Conservation (phyloP, 2,329 filamentous ascomycete genomes). For the Colletotrichum trifolii region DNA sequence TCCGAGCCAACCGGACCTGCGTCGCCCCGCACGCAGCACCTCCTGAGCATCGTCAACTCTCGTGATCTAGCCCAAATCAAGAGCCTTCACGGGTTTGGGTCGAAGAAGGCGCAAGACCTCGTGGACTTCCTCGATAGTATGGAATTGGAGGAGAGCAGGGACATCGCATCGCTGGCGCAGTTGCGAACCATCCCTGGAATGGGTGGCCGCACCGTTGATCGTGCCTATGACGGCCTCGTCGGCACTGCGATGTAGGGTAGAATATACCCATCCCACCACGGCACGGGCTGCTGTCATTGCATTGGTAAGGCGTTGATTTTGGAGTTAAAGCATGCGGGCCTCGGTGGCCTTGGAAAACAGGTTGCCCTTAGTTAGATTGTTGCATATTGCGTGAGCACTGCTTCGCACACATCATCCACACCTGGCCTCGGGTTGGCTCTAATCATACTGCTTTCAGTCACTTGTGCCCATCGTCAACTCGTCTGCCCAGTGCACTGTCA, state of each 20-base stretch:
- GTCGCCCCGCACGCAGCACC: conserved; percentile 68
- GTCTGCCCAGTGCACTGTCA: too few relatives aligned
- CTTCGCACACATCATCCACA: conserved; percentile 6
- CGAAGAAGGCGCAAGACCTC: conserved; percentile 75
- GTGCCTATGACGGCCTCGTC: conserved; percentile 63
- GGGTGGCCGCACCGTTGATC: conserved; percentile 66
- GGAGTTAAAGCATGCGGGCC: conserved; percentile 31
- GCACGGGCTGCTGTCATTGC: conserved; percentile 22
- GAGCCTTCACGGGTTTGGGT: conserved; percentile 75
- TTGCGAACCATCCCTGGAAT: conserved; percentile 66
- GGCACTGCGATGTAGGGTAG: conserved; percentile 21
- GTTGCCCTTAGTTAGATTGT: conserved; percentile 12
- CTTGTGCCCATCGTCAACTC: not conserved
- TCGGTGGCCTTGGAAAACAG: conserved; percentile 16
- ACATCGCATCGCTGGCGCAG: conserved; percentile 61
- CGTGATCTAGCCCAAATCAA: conserved; percentile 74
- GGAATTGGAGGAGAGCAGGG: conserved; percentile 52
- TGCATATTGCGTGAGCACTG: conserved; percentile 21
- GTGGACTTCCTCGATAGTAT: conserved; percentile 65
- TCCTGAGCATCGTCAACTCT: conserved; percentile 80
- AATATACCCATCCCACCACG: conserved; percentile 16
- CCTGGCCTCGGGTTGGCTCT: not conserved
- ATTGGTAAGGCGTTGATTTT: conserved; percentile 31
- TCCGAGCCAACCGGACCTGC: conserved; percentile 55
- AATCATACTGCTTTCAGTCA: not conserved